Conservation (phyloP, 768 basidiomycete genomes). For the Tephrocybe sp. region DNA sequence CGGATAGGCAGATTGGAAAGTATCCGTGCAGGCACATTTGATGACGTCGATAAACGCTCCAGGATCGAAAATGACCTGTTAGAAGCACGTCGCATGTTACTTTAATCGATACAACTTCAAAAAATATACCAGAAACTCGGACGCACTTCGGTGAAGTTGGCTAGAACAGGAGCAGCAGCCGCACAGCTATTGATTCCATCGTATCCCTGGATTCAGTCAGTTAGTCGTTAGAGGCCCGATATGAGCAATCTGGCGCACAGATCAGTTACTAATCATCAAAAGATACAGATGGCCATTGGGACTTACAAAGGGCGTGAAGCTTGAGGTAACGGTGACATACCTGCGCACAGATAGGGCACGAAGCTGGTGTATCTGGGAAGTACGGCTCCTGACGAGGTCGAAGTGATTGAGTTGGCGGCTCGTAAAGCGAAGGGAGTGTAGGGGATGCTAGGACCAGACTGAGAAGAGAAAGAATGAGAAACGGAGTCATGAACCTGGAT, state of each 20-base stretch:
- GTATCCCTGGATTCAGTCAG: constrained; percentile 37
- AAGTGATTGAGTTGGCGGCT: constrained; percentile 1
- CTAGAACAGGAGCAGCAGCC: constrained; percentile 54
- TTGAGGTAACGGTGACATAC: constrained; percentile 23
- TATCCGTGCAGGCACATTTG: constrained; percentile 58
- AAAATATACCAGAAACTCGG: background rate
- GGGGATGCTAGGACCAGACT: constrained; percentile 23
- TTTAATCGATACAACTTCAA: too few species aligned
- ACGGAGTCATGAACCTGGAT: constrained; percentile 22
- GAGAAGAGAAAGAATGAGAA: constrained; percentile 21
- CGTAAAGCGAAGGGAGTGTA: constrained; percentile 6
- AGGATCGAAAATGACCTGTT: constrained; percentile 63
- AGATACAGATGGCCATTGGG: too few species aligned
- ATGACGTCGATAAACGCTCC: constrained; percentile 62
- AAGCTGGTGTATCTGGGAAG: constrained; percentile 56
- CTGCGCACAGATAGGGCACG: constrained; percentile 58
- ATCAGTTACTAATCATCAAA: background rate
- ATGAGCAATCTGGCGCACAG: background rate
- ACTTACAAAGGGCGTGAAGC: constrained; percentile 1
- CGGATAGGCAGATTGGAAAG: constrained; percentile 48
- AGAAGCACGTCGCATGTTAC: background rate
- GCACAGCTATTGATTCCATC: constrained; percentile 56
- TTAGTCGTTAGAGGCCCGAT: background rate
- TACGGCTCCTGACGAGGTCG: constrained; percentile 34
- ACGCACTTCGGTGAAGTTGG: constrained; percentile 55